Percentiles rank a stretch among this genome's conserved stretches.
Conservation (phyloP, 2,329 filamentous ascomycete species). For the Aspergillus tubingensis region DNA sequence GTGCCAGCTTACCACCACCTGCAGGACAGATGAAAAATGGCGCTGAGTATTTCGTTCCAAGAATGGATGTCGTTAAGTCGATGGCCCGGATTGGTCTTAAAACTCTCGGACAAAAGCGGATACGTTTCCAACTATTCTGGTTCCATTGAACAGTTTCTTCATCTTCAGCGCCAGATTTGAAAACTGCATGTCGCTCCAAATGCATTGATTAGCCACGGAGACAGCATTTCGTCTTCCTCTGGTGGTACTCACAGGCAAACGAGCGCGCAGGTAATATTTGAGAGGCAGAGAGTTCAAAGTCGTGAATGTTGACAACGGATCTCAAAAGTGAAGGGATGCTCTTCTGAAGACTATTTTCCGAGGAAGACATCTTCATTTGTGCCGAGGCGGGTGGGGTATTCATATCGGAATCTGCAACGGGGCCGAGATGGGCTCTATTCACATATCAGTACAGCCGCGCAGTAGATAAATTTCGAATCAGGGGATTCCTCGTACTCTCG, state of each 20-base stretch:
- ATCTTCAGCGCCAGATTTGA: constrained; percentile 3
- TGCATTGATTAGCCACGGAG: no score
- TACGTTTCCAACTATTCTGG: constrained; percentile 1
- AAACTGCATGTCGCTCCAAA: background rate
- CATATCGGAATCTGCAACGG: no score
- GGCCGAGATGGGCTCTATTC: no score
- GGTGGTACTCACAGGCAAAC: background rate
- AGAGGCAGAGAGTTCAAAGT: no score
- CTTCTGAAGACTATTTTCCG: no score
- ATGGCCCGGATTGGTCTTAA: background rate
- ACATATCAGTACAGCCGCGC: no score
- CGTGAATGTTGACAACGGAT: no score
- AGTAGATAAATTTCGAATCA: no score
- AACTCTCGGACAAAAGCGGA: constrained; percentile 11
- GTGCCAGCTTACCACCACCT: constrained; percentile 5
- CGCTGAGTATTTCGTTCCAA: background rate
- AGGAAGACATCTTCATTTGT: no score
- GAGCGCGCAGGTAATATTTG: background rate
- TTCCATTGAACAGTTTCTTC: constrained; percentile 6
- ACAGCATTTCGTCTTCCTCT: no score
- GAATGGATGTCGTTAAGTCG: constrained; percentile 1
- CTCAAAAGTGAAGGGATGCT: no score
- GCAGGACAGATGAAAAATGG: constrained; percentile 13
- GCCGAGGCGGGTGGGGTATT: no score
- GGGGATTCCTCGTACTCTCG: background rate